Evolutionary conservation across 352 stramenopile genomes (phyloP).

Genomic region (Elongisporangium undulatum): DNA sequence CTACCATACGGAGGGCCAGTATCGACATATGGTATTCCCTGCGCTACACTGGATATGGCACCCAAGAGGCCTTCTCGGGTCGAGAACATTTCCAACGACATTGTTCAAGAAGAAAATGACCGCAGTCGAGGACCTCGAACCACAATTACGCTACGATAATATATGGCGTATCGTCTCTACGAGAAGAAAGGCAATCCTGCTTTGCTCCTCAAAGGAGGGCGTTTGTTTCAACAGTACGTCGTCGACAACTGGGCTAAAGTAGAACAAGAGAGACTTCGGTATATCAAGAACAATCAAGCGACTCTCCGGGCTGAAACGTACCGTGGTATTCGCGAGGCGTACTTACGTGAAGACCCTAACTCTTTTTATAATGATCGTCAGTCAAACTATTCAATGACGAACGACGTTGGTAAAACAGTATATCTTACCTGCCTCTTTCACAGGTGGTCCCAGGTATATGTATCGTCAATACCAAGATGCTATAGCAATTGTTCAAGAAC

Average conservation of each 20-base stretch:
- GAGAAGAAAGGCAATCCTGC: not conserved
- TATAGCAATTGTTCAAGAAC: conserved; percentile 31
- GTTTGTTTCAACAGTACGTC: conserved; percentile 13
- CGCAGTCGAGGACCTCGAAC: not conserved
- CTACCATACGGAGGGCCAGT: too few species aligned
- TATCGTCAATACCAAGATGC: conserved; percentile 23
- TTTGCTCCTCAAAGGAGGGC: conserved; percentile 1
- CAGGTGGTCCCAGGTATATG: conserved; percentile 14
- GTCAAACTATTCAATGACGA: too few species aligned
- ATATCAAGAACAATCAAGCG: not conserved
- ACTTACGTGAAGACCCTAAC: too few species aligned
- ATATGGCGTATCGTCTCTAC: conserved; percentile 6
- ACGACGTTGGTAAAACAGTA: too few species aligned
- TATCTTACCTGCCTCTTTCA: conserved; percentile 5
- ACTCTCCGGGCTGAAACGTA: not conserved
- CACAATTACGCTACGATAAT: conserved; percentile 5
- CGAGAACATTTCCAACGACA: conserved; percentile 5
- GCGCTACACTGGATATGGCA: too few species aligned
- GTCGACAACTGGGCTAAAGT: conserved; percentile 9
- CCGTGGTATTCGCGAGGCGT: not conserved
- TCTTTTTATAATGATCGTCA: too few species aligned
- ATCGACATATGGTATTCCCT: too few species aligned
- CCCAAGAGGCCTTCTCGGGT: conserved; percentile 3
- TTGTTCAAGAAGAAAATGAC: not conserved
- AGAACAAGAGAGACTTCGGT: conserved; percentile 11